Evolutionary conservation across 495 filamentous ascomycete genomes (phyloP).

Genomic region (Cenococcum geophilum): DNA sequence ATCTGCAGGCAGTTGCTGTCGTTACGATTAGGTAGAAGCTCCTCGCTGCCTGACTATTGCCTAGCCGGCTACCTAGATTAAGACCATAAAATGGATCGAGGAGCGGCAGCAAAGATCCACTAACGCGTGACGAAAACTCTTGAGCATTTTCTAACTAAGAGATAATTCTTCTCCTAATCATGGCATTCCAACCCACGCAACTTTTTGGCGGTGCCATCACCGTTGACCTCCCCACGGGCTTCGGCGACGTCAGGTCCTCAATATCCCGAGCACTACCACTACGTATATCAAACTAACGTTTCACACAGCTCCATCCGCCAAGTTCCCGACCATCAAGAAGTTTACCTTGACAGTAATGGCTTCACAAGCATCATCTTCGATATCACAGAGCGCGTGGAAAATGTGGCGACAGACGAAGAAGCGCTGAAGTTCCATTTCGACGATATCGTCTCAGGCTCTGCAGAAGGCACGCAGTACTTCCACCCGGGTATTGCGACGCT

Average conservation of each 20-base stretch:
- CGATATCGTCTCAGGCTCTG: conserved; percentile 54
- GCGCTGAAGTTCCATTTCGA: conserved; percentile 70
- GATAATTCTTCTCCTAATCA: conserved; percentile 34
- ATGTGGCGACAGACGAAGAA: conserved; percentile 53
- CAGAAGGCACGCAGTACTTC: conserved; percentile 44
- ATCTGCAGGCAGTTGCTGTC: background rate
- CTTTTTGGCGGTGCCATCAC: conserved; percentile 81
- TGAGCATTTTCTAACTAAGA: background rate
- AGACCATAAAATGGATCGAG: background rate
- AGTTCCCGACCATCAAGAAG: conserved; percentile 91
- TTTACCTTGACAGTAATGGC: conserved; percentile 75
- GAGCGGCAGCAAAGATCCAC: background rate
- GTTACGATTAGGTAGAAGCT: conserved; percentile 15
- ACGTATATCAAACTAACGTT: conserved; percentile 7
- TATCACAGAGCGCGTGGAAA: conserved; percentile 67
- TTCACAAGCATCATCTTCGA: conserved; percentile 81
- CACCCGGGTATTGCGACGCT: conserved; percentile 41
- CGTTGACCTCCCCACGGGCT: conserved; percentile 62
- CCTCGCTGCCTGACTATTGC: conserved; percentile 27
- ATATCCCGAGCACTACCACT: conserved; percentile 14
- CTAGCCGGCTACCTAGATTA: conserved; percentile 19
- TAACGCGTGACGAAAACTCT: background rate
- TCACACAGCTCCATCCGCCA: conserved; percentile 65
- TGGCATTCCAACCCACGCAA: conserved; percentile 50
- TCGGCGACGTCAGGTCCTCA: conserved; percentile 72